Evolutionary conservation across 108 stramenopile species (phyloP).

Genomic region (Nitzschia putrida): DNA sequence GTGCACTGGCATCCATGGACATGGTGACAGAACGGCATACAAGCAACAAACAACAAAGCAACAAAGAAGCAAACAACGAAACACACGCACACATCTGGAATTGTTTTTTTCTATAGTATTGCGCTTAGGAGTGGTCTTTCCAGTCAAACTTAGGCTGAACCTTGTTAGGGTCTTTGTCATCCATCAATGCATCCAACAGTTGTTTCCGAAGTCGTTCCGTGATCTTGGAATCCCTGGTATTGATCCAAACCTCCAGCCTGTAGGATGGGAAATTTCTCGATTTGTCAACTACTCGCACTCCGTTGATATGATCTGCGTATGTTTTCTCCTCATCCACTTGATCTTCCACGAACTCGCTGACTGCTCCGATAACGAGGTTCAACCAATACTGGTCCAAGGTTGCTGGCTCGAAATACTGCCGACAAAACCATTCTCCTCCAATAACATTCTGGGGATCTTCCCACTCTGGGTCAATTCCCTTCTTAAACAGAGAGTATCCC

Average conservation of each 20-base stretch:
- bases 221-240: slow-evolving; percentile 62
- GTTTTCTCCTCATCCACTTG: slow-evolving; percentile 37
- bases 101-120: neutral
- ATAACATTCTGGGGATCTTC: slow-evolving; percentile 85
- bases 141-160: slow-evolving; percentile 82
- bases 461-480: slow-evolving; percentile 95
- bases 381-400: slow-evolving; percentile 86
- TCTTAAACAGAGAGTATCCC: slow-evolving; percentile 92
- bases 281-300: slow-evolving; percentile 90
- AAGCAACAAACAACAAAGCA: too few relatives aligned
- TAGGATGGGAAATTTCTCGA: slow-evolving; percentile 71
- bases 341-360: slow-evolving; percentile 90
- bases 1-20: too few relatives aligned
- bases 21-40: too few relatives aligned
- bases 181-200: slow-evolving; percentile 62
- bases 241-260: slow-evolving; percentile 87
- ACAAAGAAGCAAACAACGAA: too few relatives aligned
- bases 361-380: slow-evolving; percentile 84
- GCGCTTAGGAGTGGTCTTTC: slow-evolving; percentile 66
- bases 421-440: slow-evolving; percentile 90
- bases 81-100: too few relatives aligned
- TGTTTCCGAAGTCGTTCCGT: slow-evolving; percentile 58
- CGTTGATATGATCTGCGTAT: slow-evolving; percentile 73
- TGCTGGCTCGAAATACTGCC: slow-evolving; percentile 71
- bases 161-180: slow-evolving; percentile 66